Evolutionary conservation across 306 rosid species (phyloP).

Genomic region (Sicyos baderoa): DNA sequence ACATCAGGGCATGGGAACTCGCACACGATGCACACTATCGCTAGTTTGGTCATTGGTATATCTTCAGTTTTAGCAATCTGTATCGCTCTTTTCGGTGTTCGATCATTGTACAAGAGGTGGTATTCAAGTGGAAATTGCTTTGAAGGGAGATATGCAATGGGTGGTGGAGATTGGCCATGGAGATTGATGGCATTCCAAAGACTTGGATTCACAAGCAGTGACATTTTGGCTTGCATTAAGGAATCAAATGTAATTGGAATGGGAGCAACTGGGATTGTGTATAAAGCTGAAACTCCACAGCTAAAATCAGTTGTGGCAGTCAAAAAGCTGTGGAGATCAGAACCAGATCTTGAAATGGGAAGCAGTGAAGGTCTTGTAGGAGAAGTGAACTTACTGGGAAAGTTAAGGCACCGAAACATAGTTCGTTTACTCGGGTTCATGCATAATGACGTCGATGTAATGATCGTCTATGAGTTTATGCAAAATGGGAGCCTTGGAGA

Average conservation of each 20-base stretch:
- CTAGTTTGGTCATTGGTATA: slow-evolving; percentile 64
- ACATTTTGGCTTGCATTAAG: slow-evolving; percentile 74
- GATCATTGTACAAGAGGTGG: slow-evolving; percentile 54
- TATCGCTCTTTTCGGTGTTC: slow-evolving; percentile 40
- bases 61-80: slow-evolving; percentile 44
- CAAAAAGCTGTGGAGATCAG: slow-evolving; percentile 78
- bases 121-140: slow-evolving; percentile 62
- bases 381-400: slow-evolving; percentile 81
- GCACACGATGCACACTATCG: slow-evolving; percentile 50
- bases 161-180: slow-evolving; percentile 94
- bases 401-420: slow-evolving; percentile 80
- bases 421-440: slow-evolving; percentile 77
- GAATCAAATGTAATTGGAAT: slow-evolving; percentile 82
- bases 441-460: slow-evolving; percentile 60
- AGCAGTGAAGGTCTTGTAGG: slow-evolving; percentile 70
- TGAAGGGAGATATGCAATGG: slow-evolving; percentile 46
- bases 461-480: slow-evolving; percentile 85
- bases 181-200: slow-evolving; percentile 85
- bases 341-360: slow-evolving; percentile 63
- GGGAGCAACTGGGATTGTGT: slow-evolving; percentile 86
- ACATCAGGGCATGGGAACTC: slow-evolving; percentile 33
- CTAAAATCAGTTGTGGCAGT: slow-evolving; percentile 66
- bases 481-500: slow-evolving; percentile 82
- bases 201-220: slow-evolving; percentile 62
- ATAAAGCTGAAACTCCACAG: slow-evolving; percentile 74